Percentiles rank a stretch among this genome's conserved stretches.
These are phyloP conservation scores for Starmerella vaccinii DNA, from an alignment of 805 yeast genomes.

Conservation along the genomic window DNA sequence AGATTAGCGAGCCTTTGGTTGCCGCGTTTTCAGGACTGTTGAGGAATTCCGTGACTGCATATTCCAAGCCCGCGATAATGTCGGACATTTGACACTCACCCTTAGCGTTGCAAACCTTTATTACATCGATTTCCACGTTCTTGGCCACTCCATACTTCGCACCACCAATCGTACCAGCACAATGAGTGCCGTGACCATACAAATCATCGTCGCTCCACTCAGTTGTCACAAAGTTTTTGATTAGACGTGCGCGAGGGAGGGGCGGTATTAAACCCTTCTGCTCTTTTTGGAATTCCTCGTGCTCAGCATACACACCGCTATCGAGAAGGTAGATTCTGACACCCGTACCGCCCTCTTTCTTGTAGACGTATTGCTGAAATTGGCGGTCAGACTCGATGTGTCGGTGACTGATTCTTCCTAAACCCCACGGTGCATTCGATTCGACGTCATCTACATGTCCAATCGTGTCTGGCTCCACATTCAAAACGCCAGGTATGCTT, in stretches of 20 bases:
- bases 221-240: constrained; percentile 39
- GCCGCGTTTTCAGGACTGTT: constrained; percentile 2
- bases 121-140: constrained; percentile 50
- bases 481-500: neutral
- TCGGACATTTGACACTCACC: constrained; percentile 53
- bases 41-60: constrained; percentile 27
- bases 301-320: constrained; percentile 49
- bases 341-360: constrained; percentile 39
- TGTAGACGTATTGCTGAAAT: constrained; percentile 36
- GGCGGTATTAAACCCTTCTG: constrained; percentile 23
- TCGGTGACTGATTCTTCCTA: constrained; percentile 29
- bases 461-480: neutral
- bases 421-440: constrained; percentile 40
- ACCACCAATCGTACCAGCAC: constrained; percentile 81
- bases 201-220: constrained; percentile 46
- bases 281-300: constrained; percentile 34
- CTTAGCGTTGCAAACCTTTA: constrained; percentile 56
- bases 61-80: constrained; percentile 33
- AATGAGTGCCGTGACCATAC: constrained; percentile 89
- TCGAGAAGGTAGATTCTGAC: constrained; percentile 73
- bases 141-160: constrained; percentile 76
- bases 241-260: constrained; percentile 31
- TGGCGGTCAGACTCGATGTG: constrained; percentile 6
- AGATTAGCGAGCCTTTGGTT: constrained; percentile 36
- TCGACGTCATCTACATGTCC: constrained; percentile 2